Conservation (phyloP, 306 rosid species). For the Crataegus laevigata region DNA sequence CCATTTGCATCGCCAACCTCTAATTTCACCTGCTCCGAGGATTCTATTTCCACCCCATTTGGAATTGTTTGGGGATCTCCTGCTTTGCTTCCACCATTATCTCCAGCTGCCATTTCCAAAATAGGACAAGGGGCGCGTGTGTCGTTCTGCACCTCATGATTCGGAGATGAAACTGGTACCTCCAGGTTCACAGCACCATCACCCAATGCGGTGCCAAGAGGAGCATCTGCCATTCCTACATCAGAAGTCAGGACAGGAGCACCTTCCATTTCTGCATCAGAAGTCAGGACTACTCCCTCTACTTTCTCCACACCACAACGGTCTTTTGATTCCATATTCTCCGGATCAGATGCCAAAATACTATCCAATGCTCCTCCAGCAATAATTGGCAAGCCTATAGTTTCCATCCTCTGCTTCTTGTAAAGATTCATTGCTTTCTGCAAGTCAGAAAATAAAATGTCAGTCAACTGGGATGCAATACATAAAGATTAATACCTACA, state of each 20-base stretch:
- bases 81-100: constrained; percentile 13
- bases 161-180: constrained; percentile 27
- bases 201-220: constrained; percentile 12
- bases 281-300: constrained; percentile 31
- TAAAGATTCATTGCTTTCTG: constrained; percentile 81
- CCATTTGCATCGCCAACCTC: constrained; percentile 33
- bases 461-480: not conserved
- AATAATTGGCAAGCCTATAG: constrained; percentile 18
- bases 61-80: constrained; percentile 33
- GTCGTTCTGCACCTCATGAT: constrained; percentile 39
- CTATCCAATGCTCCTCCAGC: constrained; percentile 36
- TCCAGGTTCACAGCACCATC: constrained; percentile 26
- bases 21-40: constrained; percentile 30
- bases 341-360: constrained; percentile 31
- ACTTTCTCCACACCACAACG: constrained; percentile 28
- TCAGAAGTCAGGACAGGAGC: constrained; percentile 18
- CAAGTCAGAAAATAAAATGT: constrained; percentile 23
- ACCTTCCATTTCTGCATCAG: constrained; percentile 16
- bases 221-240: constrained; percentile 23
- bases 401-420: constrained; percentile 62
- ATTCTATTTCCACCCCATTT: constrained; percentile 27
- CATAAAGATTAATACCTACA: not conserved
- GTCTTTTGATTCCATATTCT: constrained; percentile 31
- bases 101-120: constrained; percentile 7
- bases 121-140: constrained; percentile 12